Conservation (phyloP, 345 rosid species). For the Hevea brasiliensis region DNA sequence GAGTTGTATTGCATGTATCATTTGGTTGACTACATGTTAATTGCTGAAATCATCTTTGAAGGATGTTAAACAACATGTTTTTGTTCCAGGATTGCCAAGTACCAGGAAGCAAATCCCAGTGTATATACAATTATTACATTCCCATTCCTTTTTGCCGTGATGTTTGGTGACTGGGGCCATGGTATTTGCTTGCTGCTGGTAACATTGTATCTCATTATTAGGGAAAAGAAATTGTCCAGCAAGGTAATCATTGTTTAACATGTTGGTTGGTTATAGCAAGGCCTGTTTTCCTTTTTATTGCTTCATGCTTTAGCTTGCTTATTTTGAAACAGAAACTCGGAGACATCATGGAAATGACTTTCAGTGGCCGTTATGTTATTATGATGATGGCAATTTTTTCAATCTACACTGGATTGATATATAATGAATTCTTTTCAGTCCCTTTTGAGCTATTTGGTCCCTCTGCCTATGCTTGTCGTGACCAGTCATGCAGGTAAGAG, state of each 20-base stretch:
- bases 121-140: slow-evolving; percentile 82
- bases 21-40: not conserved
- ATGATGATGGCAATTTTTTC: slow-evolving; percentile 93
- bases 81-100: slow-evolving; percentile 70
- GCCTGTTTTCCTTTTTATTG: slow-evolving; percentile 18
- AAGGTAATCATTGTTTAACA: slow-evolving; percentile 55
- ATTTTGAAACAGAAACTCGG: slow-evolving; percentile 74
- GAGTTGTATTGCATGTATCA: no score
- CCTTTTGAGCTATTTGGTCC: slow-evolving; percentile 82
- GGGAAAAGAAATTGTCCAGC: slow-evolving; percentile 87
- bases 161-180: slow-evolving; percentile 99
- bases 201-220: slow-evolving; percentile 50
- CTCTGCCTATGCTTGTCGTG: slow-evolving; percentile 93
- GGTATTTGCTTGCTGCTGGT: slow-evolving; percentile 92
- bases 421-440: slow-evolving; percentile 96
- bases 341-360: slow-evolving; percentile 93
- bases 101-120: slow-evolving; percentile 93
- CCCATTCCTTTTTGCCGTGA: slow-evolving; percentile 95
- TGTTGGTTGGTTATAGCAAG: slow-evolving; percentile 6
- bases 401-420: slow-evolving; percentile 88
- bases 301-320: slow-evolving; percentile 19
- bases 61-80: not conserved
- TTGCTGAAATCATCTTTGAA: slow-evolving; percentile 3
- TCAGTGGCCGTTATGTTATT: slow-evolving; percentile 94
- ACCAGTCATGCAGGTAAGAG: slow-evolving; percentile 72